Evolutionary conservation across 75 land plant genomes (phyloP).

Genomic region (Pseudotsuga menziesii): DNA sequence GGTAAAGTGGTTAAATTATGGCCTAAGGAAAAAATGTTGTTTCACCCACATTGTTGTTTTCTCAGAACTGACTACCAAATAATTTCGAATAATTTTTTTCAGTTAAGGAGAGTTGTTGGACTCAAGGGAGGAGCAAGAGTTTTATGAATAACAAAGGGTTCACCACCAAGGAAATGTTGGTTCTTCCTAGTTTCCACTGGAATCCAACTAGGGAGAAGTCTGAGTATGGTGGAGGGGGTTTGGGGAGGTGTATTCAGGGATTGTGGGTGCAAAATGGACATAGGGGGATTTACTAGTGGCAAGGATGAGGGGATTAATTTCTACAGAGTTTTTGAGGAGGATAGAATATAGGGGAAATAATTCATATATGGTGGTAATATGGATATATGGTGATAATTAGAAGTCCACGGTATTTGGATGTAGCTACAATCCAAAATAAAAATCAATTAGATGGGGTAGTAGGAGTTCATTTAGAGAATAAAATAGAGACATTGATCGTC

Average conservation of each 20-base stretch:
- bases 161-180: conserved; percentile 60
- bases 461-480: too few species aligned
- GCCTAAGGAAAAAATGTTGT: too few species aligned
- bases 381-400: conserved; percentile 22
- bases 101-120: too few species aligned
- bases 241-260: conserved; percentile 69
- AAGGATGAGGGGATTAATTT: conserved; percentile 19
- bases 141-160: conserved; percentile 23
- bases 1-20: too few species aligned
- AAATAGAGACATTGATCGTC: too few species aligned
- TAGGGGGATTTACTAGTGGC: conserved; percentile 16
- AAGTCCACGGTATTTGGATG: conserved; percentile 33
- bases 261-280: conserved; percentile 30
- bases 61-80: too few species aligned
- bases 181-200: conserved; percentile 79
- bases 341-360: conserved; percentile 6
- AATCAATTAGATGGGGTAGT: conserved; percentile 32
- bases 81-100: too few species aligned
- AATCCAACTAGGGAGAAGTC: conserved; percentile 72
- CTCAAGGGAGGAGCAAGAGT: not conserved
- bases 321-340: conserved; percentile 23
- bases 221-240: conserved; percentile 25
- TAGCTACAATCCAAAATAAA: too few species aligned
- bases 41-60: too few species aligned
- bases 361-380: conserved; percentile 14